Conservation (phyloP, 345 rosid species). For the Eucalyptus marginata region DNA sequence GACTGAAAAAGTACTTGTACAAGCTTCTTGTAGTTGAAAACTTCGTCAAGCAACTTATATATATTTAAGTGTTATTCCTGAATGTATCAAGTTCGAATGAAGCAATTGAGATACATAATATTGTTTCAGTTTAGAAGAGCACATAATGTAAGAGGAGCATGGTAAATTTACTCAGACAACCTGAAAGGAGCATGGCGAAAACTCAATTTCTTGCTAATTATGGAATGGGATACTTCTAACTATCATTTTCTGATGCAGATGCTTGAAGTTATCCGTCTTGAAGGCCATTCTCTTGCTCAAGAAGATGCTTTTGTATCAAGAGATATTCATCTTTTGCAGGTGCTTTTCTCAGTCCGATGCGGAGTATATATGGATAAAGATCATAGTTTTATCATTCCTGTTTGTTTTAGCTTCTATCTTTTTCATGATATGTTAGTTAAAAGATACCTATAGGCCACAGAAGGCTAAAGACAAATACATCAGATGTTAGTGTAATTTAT, state of each 20-base stretch:
- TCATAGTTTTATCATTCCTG: neutral
- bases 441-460: neutral
- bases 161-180: neutral
- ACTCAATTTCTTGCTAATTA: neutral
- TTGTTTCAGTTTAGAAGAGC: neutral
- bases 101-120: neutral
- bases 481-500: neutral
- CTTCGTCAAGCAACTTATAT: neutral
- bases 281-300: slow-evolving; percentile 88
- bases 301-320: slow-evolving; percentile 93
- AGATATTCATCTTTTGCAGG: slow-evolving; percentile 97
- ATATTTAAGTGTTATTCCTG: neutral
- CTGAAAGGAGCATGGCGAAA: neutral
- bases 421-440: neutral
- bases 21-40: neutral
- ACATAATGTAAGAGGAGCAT: neutral
- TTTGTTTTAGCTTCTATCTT: neutral
- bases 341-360: neutral
- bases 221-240: neutral
- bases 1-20: neutral
- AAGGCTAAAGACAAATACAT: neutral
- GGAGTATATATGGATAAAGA: neutral
- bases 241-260: slow-evolving; percentile 20
- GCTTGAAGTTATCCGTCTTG: slow-evolving; percentile 90
- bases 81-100: neutral